Evolutionary conservation across 1,284 basidiomycete species (phyloP), one percentile per base, ranked within the genome.

Genomic region (Leccinum pachyderme): DNA sequence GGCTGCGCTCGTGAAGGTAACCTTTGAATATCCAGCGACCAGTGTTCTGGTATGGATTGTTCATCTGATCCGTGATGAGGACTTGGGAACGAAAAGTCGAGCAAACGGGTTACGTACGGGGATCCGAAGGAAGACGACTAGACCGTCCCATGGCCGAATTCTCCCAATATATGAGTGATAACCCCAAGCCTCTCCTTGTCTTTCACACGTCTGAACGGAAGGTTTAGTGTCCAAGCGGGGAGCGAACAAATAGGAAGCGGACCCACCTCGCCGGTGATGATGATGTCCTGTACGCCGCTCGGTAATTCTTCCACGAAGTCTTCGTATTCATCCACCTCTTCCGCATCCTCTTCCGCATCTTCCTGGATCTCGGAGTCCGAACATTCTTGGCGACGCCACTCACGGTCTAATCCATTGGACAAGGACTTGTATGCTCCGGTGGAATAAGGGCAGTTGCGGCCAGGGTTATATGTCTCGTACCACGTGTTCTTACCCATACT

Each of bases 21-120:
- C 80, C 80, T 52, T 73, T 76, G 49, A 81, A 81, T 50, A 82
- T 60, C 77, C 75, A 81, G 24, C 65, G 72, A 13, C 79, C 77
- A 11, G 68, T 55, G 51, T 67, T 52, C 25, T 51, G 59, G 41
- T 72, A 61, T 7, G 53, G 63, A 33, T 69, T 61, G 53, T 73
- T 58, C 47, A 61, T 68, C 78, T 79, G 59, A 59, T 63, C 52
- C 28, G 54, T 47, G 52, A 56, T 58, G 18, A 27, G 48, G 41
- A 6, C 41, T 48, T 53, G 54, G 47, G 24, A 49, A 51, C 27
- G 33, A 25, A 39, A 43, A 29, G 33, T 41, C 18, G 41, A 47
- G 41, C 25, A 43, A 47, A 52, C 18, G 37, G 15, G 37, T 55
- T 55, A 73, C 78, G 46, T 62, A 80, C 80, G 9, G 77, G 71